Evolutionary conservation across 768 basidiomycete genomes (phyloP), one percentile per base, ranked within the genome.

Genomic region (Scleroderma bovista): DNA sequence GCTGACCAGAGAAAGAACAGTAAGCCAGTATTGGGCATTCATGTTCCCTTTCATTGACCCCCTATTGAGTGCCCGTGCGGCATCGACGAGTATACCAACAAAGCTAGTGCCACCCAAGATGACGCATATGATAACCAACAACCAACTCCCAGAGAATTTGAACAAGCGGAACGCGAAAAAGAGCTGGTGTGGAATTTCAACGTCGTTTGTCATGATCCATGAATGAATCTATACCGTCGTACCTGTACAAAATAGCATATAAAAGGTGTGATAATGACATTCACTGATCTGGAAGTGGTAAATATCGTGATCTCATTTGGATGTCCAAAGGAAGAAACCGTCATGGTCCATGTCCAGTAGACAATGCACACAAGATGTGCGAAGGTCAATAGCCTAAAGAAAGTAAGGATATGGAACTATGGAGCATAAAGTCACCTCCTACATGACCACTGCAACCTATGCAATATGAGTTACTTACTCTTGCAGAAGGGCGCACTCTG

Each of bases 241-340:
- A 52, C 48, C 48, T 50, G 48, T 19, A 43, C 48, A 29, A 50
- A 34, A 29, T 43, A 50, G 32, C 41, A 44, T 11, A 52, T 44
- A 24, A 50, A 44, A 19, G 48, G 51, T 9, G 34, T 50, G 48
- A 50, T 5, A 22, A 50, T 22, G 20, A 52, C 9, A 23, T 49
- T 52, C 15, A 31, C 48, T 6, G 24, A 33, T n/a, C 51, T 48
- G 10, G 51, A 29, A 8, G 5, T 32, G 13, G 51, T 29, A n/a
- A 51, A 52, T 37, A 52, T 52, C 29, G 48, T 52, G 34, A 52
- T 29, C 22, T 43, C 17, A 6, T 42, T 16, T 29, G 40, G 46
- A 33, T 52, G 3, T 9, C 48, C 34, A 42, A 29, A 50, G 4
- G 26, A 24, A 19, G 48, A 7, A 11, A 50, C 48, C 11, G 26